Conservation (phyloP, 306 rosid genomes). For the Vigna nakashimae region DNA sequence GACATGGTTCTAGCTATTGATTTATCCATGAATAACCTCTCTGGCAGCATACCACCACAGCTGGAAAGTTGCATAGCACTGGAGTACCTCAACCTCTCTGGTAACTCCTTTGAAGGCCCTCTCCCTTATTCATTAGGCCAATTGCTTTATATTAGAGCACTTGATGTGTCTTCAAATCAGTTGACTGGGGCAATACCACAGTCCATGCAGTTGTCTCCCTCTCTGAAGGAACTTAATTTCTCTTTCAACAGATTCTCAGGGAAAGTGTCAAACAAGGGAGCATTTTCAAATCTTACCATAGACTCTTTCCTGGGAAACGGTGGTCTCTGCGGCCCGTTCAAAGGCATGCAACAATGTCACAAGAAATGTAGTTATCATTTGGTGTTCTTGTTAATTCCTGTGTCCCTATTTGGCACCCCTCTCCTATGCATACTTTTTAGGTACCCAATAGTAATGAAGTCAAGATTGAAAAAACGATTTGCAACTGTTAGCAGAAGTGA, state of each 20-base stretch:
- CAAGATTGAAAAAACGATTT: constrained; percentile 46
- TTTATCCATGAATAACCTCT: constrained; percentile 77
- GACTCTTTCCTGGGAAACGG: constrained; percentile 71
- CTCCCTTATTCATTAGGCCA: constrained; percentile 75
- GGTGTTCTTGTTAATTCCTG: constrained; percentile 55
- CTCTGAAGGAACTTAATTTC: constrained; percentile 72
- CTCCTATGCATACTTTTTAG: constrained; percentile 56
- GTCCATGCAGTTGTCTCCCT: constrained; percentile 64
- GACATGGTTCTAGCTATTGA: constrained; percentile 91
- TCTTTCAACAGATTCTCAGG: constrained; percentile 86
- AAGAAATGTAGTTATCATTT: constrained; percentile 54
- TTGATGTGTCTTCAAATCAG: constrained; percentile 83
- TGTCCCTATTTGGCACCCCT: constrained; percentile 63
- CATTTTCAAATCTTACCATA: constrained; percentile 64
- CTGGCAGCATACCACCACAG: constrained; percentile 78
- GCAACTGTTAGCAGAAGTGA: constrained; percentile 45
- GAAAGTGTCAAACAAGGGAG: constrained; percentile 65
- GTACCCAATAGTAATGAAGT: constrained; percentile 46
- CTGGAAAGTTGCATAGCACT: constrained; percentile 84
- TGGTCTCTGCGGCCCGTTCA: constrained; percentile 70
- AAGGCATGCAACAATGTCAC: constrained; percentile 71
- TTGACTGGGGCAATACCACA: constrained; percentile 69
- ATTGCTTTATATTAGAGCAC: constrained; percentile 63
- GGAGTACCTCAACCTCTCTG: constrained; percentile 78
- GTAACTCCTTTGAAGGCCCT: constrained; percentile 70